A percentile compares a stretch with the other conserved stretches of the same genome.
These are phyloP conservation scores for Plenodomus tracheiphilus DNA, from an alignment of 2,329 filamentous ascomycete genomes.

Conservation along the genomic window DNA sequence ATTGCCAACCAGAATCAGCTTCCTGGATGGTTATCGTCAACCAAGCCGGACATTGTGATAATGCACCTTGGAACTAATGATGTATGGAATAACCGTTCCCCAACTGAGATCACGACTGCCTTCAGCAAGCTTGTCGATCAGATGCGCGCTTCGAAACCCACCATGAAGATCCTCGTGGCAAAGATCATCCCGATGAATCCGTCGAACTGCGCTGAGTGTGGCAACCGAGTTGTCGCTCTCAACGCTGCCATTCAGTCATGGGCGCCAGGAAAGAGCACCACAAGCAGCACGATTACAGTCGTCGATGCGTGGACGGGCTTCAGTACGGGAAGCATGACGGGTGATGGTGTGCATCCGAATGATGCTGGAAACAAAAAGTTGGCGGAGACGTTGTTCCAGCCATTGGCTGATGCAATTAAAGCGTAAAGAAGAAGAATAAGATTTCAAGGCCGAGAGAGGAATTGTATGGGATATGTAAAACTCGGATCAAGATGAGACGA, in stretches of 20 bases:
- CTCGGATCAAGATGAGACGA: no score
- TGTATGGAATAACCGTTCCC: constrained; percentile 38
- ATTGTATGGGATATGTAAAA: no score
- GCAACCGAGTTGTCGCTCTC: constrained; percentile 15
- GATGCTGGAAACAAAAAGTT: constrained; percentile 19
- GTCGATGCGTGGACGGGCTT: constrained; percentile 28
- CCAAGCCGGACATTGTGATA: constrained; percentile 47
- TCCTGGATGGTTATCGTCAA: constrained; percentile 40
- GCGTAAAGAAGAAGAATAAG: not conserved
- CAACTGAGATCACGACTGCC: constrained; percentile 34
- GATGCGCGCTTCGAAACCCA: constrained; percentile 46
- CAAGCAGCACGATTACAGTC: constrained; percentile 14
- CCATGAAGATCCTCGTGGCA: constrained; percentile 44
- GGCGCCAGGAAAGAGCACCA: constrained; percentile 14
- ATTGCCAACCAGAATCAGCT: constrained; percentile 45
- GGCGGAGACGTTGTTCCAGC: constrained; percentile 14
- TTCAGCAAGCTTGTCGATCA: constrained; percentile 45
- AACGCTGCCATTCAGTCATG: constrained; percentile 22
- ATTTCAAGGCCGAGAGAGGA: no score
- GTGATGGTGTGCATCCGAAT: constrained; percentile 32
- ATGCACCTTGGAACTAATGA: constrained; percentile 51
- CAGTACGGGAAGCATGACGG: constrained; percentile 20
- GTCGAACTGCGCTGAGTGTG: constrained; percentile 7
- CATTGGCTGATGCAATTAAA: constrained; percentile 10
- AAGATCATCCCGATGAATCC: constrained; percentile 15